phyloP scores from a whole-genome alignment of 148 eudicot species.

The Nyssa sinensis region DNA sequence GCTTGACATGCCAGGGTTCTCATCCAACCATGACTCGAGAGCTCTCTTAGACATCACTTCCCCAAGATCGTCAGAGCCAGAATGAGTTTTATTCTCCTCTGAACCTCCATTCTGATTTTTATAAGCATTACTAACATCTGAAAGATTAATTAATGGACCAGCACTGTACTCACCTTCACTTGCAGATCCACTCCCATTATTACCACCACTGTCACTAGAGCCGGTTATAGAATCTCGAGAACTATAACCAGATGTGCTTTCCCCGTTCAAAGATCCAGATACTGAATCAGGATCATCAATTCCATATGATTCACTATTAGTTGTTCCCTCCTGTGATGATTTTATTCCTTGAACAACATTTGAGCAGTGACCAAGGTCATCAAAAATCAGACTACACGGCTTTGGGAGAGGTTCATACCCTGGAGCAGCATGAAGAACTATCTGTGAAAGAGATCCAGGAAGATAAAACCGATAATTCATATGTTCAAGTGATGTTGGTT shows the following conservation, averaged over 20 bases:
- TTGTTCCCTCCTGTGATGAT: slow-evolving; percentile 19
- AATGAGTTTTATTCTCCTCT: slow-evolving; percentile 22
- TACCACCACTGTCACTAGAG: slow-evolving; percentile 37
- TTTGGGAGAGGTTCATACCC: slow-evolving; percentile 96
- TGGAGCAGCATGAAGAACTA: slow-evolving; percentile 98
- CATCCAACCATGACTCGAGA: slow-evolving; percentile 92
- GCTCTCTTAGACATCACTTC: slow-evolving; percentile 68
- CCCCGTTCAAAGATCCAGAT: slow-evolving; percentile 69
- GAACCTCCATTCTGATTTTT: slow-evolving; percentile 27
- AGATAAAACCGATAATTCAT: slow-evolving; percentile 70
- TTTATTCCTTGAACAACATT: slow-evolving; percentile 25
- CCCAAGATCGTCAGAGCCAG: slow-evolving; percentile 47
- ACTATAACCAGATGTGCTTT: slow-evolving; percentile 55
- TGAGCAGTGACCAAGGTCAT: slow-evolving; percentile 28
- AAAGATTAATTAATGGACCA: slow-evolving; percentile 64
- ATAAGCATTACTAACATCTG: slow-evolving; percentile 48
- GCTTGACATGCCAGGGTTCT: slow-evolving; percentile 39
- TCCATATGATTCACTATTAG: slow-evolving; percentile 32
- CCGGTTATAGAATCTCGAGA: slow-evolving; percentile 58
- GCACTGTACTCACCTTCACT: slow-evolving; percentile 36
- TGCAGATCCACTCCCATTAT: slow-evolving; percentile 40
- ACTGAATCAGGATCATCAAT: slow-evolving; percentile 50
- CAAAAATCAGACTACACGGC: slow-evolving; percentile 62
- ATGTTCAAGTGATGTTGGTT: slow-evolving; percentile 39
- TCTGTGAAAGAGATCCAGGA: slow-evolving; percentile 98